phyloP scores from a whole-genome alignment of 371 early-diverging fungal species.

The Thermomucor indicae-seudaticae region DNA sequence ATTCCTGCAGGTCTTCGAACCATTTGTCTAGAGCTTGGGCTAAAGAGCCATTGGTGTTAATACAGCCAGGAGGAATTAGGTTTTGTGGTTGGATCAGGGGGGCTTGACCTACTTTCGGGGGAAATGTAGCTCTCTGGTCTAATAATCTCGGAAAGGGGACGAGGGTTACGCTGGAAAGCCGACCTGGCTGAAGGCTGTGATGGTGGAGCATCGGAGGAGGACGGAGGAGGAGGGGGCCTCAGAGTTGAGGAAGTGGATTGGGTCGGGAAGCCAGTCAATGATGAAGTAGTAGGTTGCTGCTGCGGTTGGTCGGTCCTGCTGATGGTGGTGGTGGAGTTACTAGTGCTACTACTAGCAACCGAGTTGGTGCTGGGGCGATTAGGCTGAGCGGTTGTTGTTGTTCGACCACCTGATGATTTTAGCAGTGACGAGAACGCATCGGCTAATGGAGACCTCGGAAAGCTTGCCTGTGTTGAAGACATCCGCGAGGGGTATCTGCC shows the following conservation, averaged over 20 bases:
- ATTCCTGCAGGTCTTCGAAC: slow-evolving; percentile 88
- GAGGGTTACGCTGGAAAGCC: slow-evolving; percentile 17
- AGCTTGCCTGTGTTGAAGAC: slow-evolving; percentile 13
- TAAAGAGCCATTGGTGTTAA: slow-evolving; percentile 8
- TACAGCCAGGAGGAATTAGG: neutral
- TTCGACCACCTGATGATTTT: too few relatives aligned
- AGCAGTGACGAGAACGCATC: slow-evolving; percentile 11
- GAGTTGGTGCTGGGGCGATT: too few relatives aligned
- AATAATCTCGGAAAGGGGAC: slow-evolving; percentile 39
- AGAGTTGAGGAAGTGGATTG: slow-evolving; percentile 8
- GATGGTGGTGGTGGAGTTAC: slow-evolving; percentile 1
- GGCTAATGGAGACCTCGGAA: slow-evolving; percentile 6
- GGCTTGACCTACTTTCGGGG: slow-evolving; percentile 29
- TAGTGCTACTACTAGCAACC: neutral
- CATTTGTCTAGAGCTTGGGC: slow-evolving; percentile 83
- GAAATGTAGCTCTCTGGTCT: slow-evolving; percentile 30
- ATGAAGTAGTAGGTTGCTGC: neutral
- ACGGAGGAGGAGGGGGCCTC: slow-evolving; percentile 4
- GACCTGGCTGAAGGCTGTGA: neutral
- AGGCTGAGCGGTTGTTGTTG: too few relatives aligned
- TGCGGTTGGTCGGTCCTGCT: neutral
- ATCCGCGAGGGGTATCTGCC: slow-evolving; percentile 3
- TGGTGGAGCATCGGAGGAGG: slow-evolving; percentile 8
- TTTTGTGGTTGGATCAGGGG: too few relatives aligned
- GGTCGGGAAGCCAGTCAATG: neutral